Base-by-base conservation (phyloP, 257 asterid genomes). In the Primulina tabacum region DNA sequence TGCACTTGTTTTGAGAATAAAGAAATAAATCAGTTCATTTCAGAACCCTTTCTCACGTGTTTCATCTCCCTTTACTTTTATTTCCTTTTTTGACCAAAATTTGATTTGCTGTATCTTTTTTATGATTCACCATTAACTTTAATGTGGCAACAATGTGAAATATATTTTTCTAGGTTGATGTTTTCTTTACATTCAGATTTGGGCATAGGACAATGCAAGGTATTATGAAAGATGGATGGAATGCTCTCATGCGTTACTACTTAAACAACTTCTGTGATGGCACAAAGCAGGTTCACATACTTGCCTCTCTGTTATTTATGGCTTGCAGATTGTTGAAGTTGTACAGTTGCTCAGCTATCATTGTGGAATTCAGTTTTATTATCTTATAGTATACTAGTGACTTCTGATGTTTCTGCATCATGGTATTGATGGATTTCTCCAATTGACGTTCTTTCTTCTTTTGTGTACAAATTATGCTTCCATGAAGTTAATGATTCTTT, bases 241-340 rank as follows among this genome's bases (percentile, higher is more conserved):
- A 77, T 80, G 89, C 96, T 65, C 86, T 94, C 18, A 73, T 86
- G 83, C 90, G 98, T 24, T 94, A 94, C 80, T 94, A 92, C 85
- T 79, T 92, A 62, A 94, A 92, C 87, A 94, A 92, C 78, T 89
- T 94, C 79, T 72, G 83, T 70, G 99, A 94, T 65, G 99, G 99
- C 71, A 83, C 90, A 63, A 94, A 85, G 76, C 99, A 91, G 98
- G 98, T 94, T 58, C 12, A 83, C 63, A 56, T 72, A 73, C 71
- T 77, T 77, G 73, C 53, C 67, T 75, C 56, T 66, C 60, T 53
- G 7, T 11, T 68, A 71, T 71, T 56, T 73, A 11, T 59, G 24
- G 72, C 55, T 28, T 6, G 40, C 10, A 21, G 43, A 68, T 60
- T 68, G 53, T 34, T 61, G 47, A 68, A 67, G 60, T 67, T 52